A percentile compares a stretch with the other conserved stretches of the same genome.
These are phyloP conservation scores for Luffa aegyptiaca DNA, from an alignment of 306 rosid species.

Conservation along the genomic window DNA sequence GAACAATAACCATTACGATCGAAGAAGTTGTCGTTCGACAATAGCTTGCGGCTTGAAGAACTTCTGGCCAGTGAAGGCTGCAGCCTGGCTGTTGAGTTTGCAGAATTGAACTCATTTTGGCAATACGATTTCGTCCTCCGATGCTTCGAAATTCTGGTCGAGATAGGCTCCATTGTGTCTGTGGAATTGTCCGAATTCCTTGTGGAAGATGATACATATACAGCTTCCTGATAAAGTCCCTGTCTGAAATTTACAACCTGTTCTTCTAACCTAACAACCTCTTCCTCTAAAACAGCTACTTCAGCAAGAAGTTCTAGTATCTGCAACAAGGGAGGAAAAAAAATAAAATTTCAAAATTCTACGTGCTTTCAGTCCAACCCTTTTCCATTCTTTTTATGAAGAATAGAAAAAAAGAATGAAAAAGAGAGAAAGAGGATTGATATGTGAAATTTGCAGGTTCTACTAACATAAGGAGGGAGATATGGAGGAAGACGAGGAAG, in stretches of 20 bases:
- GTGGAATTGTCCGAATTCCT: slow-evolving; percentile 39
- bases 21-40: slow-evolving; percentile 24
- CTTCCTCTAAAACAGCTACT: slow-evolving; percentile 93
- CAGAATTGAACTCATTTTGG: slow-evolving; percentile 47
- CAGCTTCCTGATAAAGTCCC: slow-evolving; percentile 82
- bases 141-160: slow-evolving; percentile 45
- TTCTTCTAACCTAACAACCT: slow-evolving; percentile 72
- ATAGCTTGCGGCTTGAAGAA: slow-evolving; percentile 55
- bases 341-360: not conserved
- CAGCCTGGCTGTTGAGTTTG: slow-evolving; percentile 21
- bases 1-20: slow-evolving; percentile 28
- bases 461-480: slow-evolving; percentile 80
- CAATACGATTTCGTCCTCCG: slow-evolving; percentile 67
- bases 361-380: not conserved
- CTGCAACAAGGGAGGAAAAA: slow-evolving; percentile 27
- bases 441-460: not conserved
- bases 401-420: not conserved
- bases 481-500: slow-evolving; percentile 97
- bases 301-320: slow-evolving; percentile 86
- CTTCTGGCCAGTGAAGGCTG: slow-evolving; percentile 68
- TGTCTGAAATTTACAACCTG: slow-evolving; percentile 75
- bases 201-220: slow-evolving; percentile 41
- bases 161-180: slow-evolving; percentile 30
- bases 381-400: not conserved
- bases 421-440: not conserved